These are phyloP conservation scores for Cyberlindnera bimundalis DNA, from an alignment of 805 yeast genomes.

Conservation along the genomic window DNA sequence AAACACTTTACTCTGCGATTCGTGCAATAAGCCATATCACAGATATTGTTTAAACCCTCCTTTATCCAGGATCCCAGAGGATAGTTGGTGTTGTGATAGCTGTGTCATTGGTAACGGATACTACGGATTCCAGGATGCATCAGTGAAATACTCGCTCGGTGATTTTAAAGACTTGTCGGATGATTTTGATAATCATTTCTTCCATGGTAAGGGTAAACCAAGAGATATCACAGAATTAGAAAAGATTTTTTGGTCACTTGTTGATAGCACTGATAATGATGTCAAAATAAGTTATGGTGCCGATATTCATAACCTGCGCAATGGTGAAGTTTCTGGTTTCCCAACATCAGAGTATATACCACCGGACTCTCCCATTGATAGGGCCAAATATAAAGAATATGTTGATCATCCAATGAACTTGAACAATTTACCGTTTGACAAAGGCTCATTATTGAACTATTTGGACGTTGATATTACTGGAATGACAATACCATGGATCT, in stretches of 20 bases:
- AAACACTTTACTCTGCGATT: constrained; percentile 60
- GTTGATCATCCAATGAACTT: constrained; percentile 70
- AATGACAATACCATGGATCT: constrained; percentile 94
- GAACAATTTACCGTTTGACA: constrained; percentile 64
- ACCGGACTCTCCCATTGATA: constrained; percentile 18
- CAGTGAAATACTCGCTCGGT: constrained; percentile 48
- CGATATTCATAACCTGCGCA: constrained; percentile 65
- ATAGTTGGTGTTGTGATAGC: constrained; percentile 76
- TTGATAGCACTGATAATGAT: constrained; percentile 38
- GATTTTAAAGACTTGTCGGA: constrained; percentile 59
- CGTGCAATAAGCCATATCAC: constrained; percentile 71
- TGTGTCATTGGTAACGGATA: constrained; percentile 87
- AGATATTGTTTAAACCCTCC: constrained; percentile 62
- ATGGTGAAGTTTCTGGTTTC: constrained; percentile 73
- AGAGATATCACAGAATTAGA: constrained; percentile 49
- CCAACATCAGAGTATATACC: constrained; percentile 47
- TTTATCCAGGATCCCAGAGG: constrained; percentile 47
- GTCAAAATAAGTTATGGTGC: constrained; percentile 79
- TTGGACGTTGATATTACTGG: constrained; percentile 75
- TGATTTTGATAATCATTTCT: constrained; percentile 43
- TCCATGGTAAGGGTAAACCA: constrained; percentile 25
- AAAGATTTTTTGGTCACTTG: constrained; percentile 62
- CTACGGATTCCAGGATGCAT: constrained; percentile 79
- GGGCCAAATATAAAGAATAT: constrained; percentile 33
- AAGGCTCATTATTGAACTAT: constrained; percentile 66